A percentile compares a stretch with the other conserved stretches of the same genome.
These are phyloP conservation scores for Phytophthora cryptogea DNA, from an alignment of 352 stramenopile genomes.

Conservation along the genomic window DNA sequence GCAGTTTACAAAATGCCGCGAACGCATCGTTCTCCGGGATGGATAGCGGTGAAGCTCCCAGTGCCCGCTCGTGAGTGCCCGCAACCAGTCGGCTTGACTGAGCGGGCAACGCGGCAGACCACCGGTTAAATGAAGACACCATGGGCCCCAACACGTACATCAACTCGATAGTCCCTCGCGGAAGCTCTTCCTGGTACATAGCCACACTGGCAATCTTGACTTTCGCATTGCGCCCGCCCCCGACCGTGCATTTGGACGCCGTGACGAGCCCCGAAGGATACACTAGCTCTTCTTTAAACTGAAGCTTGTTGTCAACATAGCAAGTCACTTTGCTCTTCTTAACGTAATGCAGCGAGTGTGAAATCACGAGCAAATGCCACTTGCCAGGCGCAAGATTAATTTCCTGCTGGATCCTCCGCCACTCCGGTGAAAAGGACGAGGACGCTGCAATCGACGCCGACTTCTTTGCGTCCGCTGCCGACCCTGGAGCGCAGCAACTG, in stretches of 20 bases:
- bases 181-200: constrained; percentile 85
- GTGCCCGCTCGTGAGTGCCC: constrained; percentile 53
- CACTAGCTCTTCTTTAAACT: constrained; percentile 77
- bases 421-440: constrained; percentile 44
- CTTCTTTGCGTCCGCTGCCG: constrained; percentile 23
- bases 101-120: constrained; percentile 31
- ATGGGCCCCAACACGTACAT: constrained; percentile 68
- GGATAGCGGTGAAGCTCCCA: constrained; percentile 47
- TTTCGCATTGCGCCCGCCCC: constrained; percentile 42
- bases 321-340: constrained; percentile 87
- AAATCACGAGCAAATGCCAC: constrained; percentile 80
- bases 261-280: constrained; percentile 78
- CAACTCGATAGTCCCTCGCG: constrained; percentile 50
- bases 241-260: constrained; percentile 75
- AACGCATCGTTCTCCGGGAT: constrained; percentile 47
- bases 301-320: constrained; percentile 58
- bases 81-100: constrained; percentile 41
- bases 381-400: constrained; percentile 37
- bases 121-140: constrained; percentile 65
- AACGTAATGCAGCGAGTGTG: constrained; percentile 83
- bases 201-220: constrained; percentile 68
- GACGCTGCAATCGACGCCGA: constrained; percentile 43
- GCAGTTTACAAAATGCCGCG: constrained; percentile 53
- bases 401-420: constrained; percentile 59
- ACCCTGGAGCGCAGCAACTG: constrained; percentile 51